Evolutionary conservation across 177 flowering plant genomes (phyloP).

Genomic region (Vitis hybrid): DNA sequence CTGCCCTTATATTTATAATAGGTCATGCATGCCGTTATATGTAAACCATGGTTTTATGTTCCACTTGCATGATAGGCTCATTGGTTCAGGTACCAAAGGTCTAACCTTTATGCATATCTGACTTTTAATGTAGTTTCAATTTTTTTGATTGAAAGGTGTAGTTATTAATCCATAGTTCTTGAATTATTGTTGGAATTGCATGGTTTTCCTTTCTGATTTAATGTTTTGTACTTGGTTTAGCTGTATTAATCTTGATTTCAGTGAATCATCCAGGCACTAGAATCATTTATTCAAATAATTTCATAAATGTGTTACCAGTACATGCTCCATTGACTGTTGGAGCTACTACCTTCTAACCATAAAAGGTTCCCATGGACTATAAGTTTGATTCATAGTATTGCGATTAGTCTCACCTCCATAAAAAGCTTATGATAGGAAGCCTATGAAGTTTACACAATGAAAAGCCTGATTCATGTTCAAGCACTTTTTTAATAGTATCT

Average conservation of each 20-base stretch:
- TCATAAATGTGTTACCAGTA: neutral
- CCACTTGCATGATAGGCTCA: neutral
- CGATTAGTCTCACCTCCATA: neutral
- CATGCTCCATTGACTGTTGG: neutral
- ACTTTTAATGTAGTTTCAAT: neutral
- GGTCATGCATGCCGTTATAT: no score
- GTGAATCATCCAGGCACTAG: neutral
- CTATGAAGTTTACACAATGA: neutral
- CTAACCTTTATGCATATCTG: neutral
- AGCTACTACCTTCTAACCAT: slow-evolving; percentile 1
- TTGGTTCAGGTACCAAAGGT: neutral
- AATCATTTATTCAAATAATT: neutral
- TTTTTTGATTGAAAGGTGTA: neutral
- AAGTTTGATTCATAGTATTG: neutral
- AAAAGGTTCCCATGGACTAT: neutral
- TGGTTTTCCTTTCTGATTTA: neutral
- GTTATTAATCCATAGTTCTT: neutral
- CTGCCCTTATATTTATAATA: no score
- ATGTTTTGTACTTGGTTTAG: neutral
- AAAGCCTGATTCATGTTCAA: neutral
- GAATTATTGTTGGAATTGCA: neutral
- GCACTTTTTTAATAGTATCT: neutral
- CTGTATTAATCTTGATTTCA: neutral
- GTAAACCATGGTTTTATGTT: neutral
- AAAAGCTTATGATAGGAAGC: neutral